Evolutionary conservation across 2,329 filamentous ascomycete species (phyloP).

Genomic region (Alternaria viburni): DNA sequence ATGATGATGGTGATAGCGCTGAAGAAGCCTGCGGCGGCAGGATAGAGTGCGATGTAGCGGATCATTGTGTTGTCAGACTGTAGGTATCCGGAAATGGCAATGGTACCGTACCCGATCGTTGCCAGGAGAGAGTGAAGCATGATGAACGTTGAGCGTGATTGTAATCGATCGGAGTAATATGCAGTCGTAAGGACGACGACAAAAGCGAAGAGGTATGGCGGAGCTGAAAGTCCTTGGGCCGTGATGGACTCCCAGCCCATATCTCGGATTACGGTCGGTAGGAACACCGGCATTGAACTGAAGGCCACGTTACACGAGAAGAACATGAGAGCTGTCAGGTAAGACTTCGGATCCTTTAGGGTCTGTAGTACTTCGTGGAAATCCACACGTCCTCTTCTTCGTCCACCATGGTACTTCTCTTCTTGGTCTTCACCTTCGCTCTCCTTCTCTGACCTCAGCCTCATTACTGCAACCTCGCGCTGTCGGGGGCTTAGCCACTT

Average conservation of each 20-base stretch:
- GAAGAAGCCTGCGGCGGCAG: conserved; percentile 83
- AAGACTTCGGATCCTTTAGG: conserved; percentile 71
- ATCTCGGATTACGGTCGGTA: conserved; percentile 78
- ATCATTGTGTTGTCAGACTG: conserved; percentile 36
- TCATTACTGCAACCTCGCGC: conserved; percentile 71
- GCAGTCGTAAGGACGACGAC: conserved; percentile 73
- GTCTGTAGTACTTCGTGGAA: conserved; percentile 64
- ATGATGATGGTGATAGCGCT: conserved; percentile 83
- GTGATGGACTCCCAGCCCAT: conserved; percentile 74
- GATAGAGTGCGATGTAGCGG: conserved; percentile 79
- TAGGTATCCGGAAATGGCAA: conserved; percentile 65
- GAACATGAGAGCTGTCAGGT: conserved; percentile 81
- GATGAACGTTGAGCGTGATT: conserved; percentile 69
- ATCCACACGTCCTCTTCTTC: conserved; percentile 53
- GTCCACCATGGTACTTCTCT: conserved; percentile 21
- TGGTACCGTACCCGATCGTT: conserved; percentile 63
- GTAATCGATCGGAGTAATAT: conserved; percentile 71
- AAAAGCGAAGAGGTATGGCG: conserved; percentile 81
- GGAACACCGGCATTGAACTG: conserved; percentile 83
- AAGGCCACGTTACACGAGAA: conserved; percentile 82
- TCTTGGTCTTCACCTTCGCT: conserved; percentile 39
- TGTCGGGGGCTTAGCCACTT: conserved; percentile 53
- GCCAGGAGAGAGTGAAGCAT: conserved; percentile 73
- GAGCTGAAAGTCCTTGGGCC: conserved; percentile 79
- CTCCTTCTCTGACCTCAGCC: conserved; percentile 64